Percentiles rank a stretch among this genome's conserved stretches.
phyloP scores from a whole-genome alignment of 2,329 filamentous ascomycete species.

The Aspergillus sp. region DNA sequence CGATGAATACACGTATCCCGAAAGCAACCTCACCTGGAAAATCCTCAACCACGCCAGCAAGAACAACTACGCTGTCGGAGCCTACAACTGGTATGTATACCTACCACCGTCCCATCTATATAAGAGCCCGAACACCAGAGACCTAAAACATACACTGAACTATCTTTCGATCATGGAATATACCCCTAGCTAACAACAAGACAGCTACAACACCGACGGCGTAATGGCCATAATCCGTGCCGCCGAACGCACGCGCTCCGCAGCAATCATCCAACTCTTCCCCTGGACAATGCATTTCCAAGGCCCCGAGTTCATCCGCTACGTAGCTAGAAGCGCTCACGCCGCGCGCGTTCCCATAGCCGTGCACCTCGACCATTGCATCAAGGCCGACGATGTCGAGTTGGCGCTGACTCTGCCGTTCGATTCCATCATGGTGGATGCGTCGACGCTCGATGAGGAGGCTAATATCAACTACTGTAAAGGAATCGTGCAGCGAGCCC shows the following conservation, averaged over 20 bases:
- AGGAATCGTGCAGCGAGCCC: slow-evolving; percentile 44
- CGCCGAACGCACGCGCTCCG: slow-evolving; percentile 62
- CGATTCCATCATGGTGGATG: slow-evolving; percentile 72
- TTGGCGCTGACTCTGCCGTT: slow-evolving; percentile 58
- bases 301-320: slow-evolving; percentile 50
- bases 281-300: slow-evolving; percentile 69
- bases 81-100: slow-evolving; percentile 40
- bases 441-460: slow-evolving; percentile 65
- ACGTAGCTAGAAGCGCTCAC: slow-evolving; percentile 53
- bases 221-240: slow-evolving; percentile 65
- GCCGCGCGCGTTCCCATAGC: slow-evolving; percentile 57
- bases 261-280: slow-evolving; percentile 68
- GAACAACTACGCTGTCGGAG: slow-evolving; percentile 56
- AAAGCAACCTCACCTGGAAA: slow-evolving; percentile 18
- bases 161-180: no score
- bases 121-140: no score
- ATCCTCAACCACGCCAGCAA: slow-evolving; percentile 55
- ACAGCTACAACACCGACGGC: slow-evolving; percentile 65
- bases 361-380: slow-evolving; percentile 64
- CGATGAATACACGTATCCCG: neutral
- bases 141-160: no score
- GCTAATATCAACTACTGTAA: slow-evolving; percentile 65
- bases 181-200: no score
- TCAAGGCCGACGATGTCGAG: slow-evolving; percentile 52
- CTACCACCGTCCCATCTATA: neutral